Evolutionary conservation across 2,329 filamentous ascomycete species (phyloP), one percentile per base, ranked within the genome.

Genomic region (Pezicula rhizophila): DNA sequence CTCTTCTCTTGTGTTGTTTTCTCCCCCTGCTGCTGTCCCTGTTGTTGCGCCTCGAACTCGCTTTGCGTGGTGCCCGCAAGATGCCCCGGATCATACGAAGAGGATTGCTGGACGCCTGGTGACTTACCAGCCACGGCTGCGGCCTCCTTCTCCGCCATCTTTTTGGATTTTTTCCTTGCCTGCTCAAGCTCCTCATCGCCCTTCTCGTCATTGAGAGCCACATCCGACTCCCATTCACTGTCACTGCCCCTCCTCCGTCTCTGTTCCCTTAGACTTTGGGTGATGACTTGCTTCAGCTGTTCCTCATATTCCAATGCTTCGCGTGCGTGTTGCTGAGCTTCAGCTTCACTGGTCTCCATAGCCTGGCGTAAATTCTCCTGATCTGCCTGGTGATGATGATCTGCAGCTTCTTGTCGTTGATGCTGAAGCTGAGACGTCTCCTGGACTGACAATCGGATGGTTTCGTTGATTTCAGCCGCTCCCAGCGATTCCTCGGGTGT

Each of bases 371-470:
- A 61, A 14, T 66, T 66, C 45, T 70, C 64, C 42, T 75, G 68
- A 18, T 53, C 43, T 18, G 18, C 18, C 18, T 18, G 18, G 18
- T 18, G 18, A 18, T 18, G 18, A 3, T 18, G 18, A 18, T 18
- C 2, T 46, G 46, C 52, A 41, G 46, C 34, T 42, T 48, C 41
- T 39, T 52, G 60, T 15, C 65, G 57, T 11, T 63, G 59, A 12
- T 61, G 53, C 49, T 74, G 67, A 25, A 80, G 62, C 56, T 85
- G 80, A n/a, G 68, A 70, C 0, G 85, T 88, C 61, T 85, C 77
- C 8, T 70, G 68, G 1, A 91, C 82, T 1, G 84, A 85, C 8
- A 72, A 72, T 46, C 74, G 75, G 51, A 91, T 91, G 1, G 86
- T 86, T 40, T 75, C 71, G 62, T 91, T 85, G 39, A 88, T 75